Conservation (phyloP, 768 basidiomycete species). For the Vararia minispora region DNA sequence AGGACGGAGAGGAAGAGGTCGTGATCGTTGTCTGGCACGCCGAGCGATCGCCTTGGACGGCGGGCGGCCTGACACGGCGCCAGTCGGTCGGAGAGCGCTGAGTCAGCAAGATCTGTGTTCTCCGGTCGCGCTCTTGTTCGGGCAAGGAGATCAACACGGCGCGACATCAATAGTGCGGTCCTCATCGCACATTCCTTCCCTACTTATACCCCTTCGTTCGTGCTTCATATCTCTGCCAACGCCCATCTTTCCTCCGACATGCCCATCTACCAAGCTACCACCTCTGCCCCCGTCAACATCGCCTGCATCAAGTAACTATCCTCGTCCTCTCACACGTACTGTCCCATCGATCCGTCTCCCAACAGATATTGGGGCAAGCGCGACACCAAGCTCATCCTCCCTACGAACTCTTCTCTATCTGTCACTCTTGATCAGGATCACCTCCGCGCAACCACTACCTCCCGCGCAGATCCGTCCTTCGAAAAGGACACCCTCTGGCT, state of each 20-base stretch:
- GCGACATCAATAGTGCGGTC: conserved; percentile 4
- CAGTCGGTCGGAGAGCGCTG: too few relatives aligned
- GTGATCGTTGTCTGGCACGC: conserved; percentile 17
- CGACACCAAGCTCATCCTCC: conserved; percentile 87
- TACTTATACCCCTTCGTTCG: conserved; percentile 7
- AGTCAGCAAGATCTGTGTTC: too few relatives aligned
- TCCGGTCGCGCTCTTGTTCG: too few relatives aligned
- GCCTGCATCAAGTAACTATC: conserved; percentile 87
- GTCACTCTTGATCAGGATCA: conserved; percentile 97
- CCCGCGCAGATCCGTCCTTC: conserved; percentile 71
- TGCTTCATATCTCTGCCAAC: not conserved
- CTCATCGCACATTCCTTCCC: conserved; percentile 15
- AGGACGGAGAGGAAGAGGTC: conserved; percentile 17
- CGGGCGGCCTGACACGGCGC: too few relatives aligned
- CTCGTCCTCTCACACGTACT: not conserved
- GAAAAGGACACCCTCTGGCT: conserved; percentile 81
- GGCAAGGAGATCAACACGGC: too few relatives aligned
- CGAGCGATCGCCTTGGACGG: too few relatives aligned
- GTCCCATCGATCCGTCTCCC: conserved; percentile 6
- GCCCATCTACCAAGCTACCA: conserved; percentile 72
- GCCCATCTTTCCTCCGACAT: conserved; percentile 24
- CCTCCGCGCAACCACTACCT: conserved; percentile 87
- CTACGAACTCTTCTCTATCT: conserved; percentile 97
- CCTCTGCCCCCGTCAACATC: conserved; percentile 92
- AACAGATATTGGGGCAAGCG: conserved; percentile 98